Evolutionary conservation across 1,284 basidiomycete species (phyloP).

Genomic region (Sanghuangporus sanghuang): DNA sequence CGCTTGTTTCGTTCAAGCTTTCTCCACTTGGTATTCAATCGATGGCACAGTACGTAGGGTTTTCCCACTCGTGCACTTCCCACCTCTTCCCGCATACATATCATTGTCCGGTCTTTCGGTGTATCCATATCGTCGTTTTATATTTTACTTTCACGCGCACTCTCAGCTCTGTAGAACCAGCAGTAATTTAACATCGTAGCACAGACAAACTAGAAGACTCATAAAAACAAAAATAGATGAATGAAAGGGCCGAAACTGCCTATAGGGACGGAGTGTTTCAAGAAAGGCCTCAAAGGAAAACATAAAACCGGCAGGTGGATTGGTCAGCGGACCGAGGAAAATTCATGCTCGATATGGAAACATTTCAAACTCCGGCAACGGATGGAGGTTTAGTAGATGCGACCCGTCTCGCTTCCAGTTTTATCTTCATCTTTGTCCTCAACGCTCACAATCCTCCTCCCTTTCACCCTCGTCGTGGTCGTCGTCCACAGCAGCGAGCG

Average conservation of each 20-base stretch:
- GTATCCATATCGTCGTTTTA: not conserved
- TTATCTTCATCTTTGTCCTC: slow-evolving; percentile 10
- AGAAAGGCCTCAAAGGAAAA: slow-evolving; percentile 2
- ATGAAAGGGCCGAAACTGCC: not conserved
- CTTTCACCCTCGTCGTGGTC: slow-evolving; percentile 3
- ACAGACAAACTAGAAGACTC: not conserved
- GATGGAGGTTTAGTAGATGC: not conserved
- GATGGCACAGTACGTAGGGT: not conserved
- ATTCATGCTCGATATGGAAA: not conserved
- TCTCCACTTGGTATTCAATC: not conserved
- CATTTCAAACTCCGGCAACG: not conserved
- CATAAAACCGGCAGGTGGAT: not conserved
- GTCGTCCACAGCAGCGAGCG: slow-evolving; percentile 3
- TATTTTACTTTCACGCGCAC: not conserved
- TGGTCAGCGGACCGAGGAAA: not conserved
- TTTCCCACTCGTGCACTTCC: not conserved
- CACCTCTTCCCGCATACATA: not conserved
- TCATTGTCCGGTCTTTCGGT: not conserved
- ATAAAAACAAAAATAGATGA: not conserved
- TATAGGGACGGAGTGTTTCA: not conserved
- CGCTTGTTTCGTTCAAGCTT: too few species aligned
- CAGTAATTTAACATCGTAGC: not conserved
- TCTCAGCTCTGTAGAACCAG: not conserved
- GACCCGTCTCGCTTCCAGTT: not conserved
- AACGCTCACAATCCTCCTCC: not conserved